Evolutionary conservation across 1,284 basidiomycete species (phyloP), one percentile per base, ranked within the genome.

Genomic region (Puccinia novopanici): DNA sequence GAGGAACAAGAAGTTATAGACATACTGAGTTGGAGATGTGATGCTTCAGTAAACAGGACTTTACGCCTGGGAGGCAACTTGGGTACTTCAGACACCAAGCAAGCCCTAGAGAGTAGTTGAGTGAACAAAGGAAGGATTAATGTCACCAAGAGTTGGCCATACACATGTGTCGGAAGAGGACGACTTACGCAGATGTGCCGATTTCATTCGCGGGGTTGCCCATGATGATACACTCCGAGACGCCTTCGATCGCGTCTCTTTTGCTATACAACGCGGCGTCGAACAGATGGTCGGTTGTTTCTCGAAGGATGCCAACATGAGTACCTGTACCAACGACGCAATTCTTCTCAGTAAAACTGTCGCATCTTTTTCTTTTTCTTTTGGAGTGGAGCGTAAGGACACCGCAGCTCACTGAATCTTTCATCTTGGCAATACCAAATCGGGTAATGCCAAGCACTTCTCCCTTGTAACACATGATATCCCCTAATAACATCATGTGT

Each of bases 361-460:
- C 12, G 34, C 27, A 48, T 19, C 40, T 15, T 24, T 40, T 37
- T 57, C n/a, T n/a, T n/a, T n/a, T n/a, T n/a, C n/a, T n/a, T n/a
- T n/a, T n/a, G n/a, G 27, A 42, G 45, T 48, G 34, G n/a, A 42
- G 19, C 45, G 45, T 24, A 24, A 37, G 27, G 13, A n/a, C n/a
- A n/a, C n/a, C n/a, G n/a, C 45, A n/a, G 42, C 79, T 75, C 34
- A 98, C 95, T 84, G 94, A 98, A 87, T 99, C 97, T 87, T 99
- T 99, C 94, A 99, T 99, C 88, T 99, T 99, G 34, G 96, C 94
- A n/a, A 99, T 96, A 86, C 97, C 97, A 87, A 99, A 99, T 30
- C 97, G 92, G 12, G 97, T 99, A 86, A 99, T 99, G 79, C 97
- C 97, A 77, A 99, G 88, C 8, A 99, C 95, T 86, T 99, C 96